phyloP scores from a whole-genome alignment of 1,284 basidiomycete species.

The Boletus sp. region DNA sequence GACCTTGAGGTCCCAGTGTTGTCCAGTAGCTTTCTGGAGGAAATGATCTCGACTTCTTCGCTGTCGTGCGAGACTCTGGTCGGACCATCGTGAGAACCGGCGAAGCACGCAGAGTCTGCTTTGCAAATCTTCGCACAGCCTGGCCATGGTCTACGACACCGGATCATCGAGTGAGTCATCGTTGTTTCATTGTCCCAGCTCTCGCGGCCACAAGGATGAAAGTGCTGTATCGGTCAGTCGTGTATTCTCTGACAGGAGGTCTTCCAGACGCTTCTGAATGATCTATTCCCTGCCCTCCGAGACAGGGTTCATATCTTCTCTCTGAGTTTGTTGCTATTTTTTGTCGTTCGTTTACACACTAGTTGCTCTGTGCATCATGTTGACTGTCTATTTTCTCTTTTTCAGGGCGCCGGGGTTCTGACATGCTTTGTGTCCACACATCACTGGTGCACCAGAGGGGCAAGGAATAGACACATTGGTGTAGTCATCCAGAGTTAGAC shows the following conservation, averaged over 20 bases:
- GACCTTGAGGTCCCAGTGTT: no score
- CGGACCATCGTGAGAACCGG: conserved; percentile 1
- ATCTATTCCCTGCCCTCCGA: conserved; percentile 12
- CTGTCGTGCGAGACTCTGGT: no score
- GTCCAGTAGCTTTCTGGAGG: no score
- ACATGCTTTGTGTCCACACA: not conserved
- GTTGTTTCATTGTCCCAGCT: not conserved
- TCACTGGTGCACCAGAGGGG: not conserved
- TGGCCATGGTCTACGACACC: not conserved
- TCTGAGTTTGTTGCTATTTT: conserved; percentile 25
- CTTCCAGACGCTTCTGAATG: conserved; percentile 29
- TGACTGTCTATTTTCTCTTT: not conserved
- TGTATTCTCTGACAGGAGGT: conserved; percentile 24
- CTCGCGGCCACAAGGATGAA: conserved; percentile 22
- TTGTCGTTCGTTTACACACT: not conserved
- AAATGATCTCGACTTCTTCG: no score
- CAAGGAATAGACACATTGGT: not conserved
- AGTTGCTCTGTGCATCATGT: not conserved
- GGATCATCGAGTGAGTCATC: conserved; percentile 13
- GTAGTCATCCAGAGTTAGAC: not conserved
- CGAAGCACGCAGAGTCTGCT: no score
- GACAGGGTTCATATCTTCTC: conserved; percentile 30
- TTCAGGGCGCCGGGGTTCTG: not conserved
- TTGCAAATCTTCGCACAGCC: no score
- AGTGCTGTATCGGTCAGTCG: conserved; percentile 15